phyloP scores from a whole-genome alignment of 257 asterid genomes.

The Capsicum baccatum region DNA sequence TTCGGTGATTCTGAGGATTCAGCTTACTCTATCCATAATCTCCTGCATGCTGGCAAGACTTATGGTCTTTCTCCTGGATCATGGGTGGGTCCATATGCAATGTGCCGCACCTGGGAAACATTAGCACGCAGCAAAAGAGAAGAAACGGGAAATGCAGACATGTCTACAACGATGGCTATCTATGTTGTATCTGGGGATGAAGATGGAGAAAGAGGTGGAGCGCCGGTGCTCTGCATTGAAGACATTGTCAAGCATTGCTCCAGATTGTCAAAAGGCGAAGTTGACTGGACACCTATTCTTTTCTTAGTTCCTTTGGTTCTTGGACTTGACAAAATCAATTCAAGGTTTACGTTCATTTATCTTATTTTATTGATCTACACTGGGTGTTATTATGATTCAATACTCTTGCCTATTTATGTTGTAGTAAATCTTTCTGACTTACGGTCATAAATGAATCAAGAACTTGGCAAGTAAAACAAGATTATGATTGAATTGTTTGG shows the following conservation, averaged over 20 bases:
- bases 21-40: constrained; percentile 91
- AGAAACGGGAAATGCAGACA: constrained; percentile 46
- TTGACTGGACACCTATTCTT: constrained; percentile 72
- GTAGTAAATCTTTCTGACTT: not conserved
- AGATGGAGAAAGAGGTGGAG: constrained; percentile 99
- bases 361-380: not conserved
- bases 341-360: constrained; percentile 60
- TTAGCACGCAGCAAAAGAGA: constrained; percentile 58
- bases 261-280: constrained; percentile 52
- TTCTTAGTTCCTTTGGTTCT: constrained; percentile 95
- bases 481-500: not conserved
- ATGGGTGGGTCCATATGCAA: constrained; percentile 99
- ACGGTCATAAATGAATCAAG: not conserved
- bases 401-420: not conserved
- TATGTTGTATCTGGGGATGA: constrained; percentile 98
- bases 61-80: constrained; percentile 96
- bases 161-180: constrained; percentile 57
- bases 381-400: not conserved
- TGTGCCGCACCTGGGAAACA: constrained; percentile 97
- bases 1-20: constrained; percentile 88
- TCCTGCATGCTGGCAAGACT: constrained; percentile 84
- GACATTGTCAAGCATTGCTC: constrained; percentile 63
- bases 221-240: constrained; percentile 85
- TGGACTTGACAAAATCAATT: constrained; percentile 90
- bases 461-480: constrained; percentile 9